Evolutionary conservation across 257 asterid genomes (phyloP).

Genomic region (Solanum peruvianum): DNA sequence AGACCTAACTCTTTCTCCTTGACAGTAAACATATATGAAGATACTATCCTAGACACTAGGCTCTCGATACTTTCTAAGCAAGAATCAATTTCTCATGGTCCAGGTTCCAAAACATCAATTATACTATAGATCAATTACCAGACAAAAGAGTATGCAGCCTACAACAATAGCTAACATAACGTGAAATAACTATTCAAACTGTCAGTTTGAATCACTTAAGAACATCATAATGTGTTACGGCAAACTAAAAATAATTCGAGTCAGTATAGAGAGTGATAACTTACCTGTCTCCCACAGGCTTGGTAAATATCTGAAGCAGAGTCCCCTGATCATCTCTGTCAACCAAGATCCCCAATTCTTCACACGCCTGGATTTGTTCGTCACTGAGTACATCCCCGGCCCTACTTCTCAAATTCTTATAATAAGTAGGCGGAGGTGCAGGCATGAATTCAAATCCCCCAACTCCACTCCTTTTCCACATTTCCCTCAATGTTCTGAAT

Average conservation of each 20-base stretch:
- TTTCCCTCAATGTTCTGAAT: slow-evolving; percentile 67
- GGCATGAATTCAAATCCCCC: slow-evolving; percentile 99
- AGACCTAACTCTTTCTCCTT: background rate
- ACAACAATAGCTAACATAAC: background rate
- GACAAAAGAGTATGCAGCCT: background rate
- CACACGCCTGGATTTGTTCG: slow-evolving; percentile 74
- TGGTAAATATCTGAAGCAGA: slow-evolving; percentile 91
- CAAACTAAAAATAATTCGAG: background rate
- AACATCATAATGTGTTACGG: background rate
- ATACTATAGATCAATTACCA: background rate
- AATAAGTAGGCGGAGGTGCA: slow-evolving; percentile 74
- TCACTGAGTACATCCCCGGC: slow-evolving; percentile 66
- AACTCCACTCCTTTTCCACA: slow-evolving; percentile 75
- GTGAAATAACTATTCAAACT: background rate
- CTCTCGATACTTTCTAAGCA: background rate
- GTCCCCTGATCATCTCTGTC: slow-evolving; percentile 98
- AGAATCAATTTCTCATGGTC: background rate
- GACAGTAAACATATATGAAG: background rate
- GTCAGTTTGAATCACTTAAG: background rate
- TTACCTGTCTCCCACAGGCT: slow-evolving; percentile 95
- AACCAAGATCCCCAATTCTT: slow-evolving; percentile 85
- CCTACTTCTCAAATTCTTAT: slow-evolving; percentile 54
- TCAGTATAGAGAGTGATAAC: background rate
- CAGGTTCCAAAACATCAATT: background rate
- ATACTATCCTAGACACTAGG: background rate